Conservation (phyloP, 2,329 filamentous ascomycete species). For the Aureobasidium pullulans region DNA sequence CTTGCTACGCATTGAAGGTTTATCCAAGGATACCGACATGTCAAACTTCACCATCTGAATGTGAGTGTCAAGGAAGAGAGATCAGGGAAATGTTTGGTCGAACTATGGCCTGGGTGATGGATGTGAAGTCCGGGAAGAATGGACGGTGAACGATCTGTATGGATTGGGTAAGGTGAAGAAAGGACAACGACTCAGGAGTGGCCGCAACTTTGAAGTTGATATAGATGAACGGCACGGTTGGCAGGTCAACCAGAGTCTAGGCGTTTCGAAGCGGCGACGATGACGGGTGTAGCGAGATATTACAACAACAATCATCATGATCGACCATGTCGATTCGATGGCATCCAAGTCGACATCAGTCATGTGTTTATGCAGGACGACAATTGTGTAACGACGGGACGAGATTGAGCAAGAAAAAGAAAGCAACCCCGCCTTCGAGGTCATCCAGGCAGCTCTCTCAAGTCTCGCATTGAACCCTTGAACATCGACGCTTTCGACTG, state of each 20-base stretch:
- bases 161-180: too few relatives aligned
- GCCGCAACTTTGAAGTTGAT: background rate
- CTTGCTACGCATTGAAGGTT: too few relatives aligned
- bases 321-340: background rate
- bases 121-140: too few relatives aligned
- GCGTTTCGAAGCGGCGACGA: background rate
- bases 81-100: too few relatives aligned
- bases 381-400: background rate
- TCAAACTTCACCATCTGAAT: too few relatives aligned
- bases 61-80: too few relatives aligned
- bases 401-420: conserved; percentile 6
- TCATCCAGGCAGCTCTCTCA: background rate
- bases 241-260: conserved; percentile 9
- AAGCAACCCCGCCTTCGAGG: background rate
- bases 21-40: too few relatives aligned
- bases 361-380: background rate
- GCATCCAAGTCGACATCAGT: background rate
- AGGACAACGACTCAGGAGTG: background rate
- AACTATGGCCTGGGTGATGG: too few relatives aligned
- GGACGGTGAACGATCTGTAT: too few relatives aligned
- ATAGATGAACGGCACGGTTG: background rate
- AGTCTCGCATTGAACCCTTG: too few relatives aligned
- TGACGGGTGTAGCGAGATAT: conserved; percentile 1
- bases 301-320: conserved; percentile 11
- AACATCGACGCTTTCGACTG: background rate